phyloP scores from a whole-genome alignment of 148 eudicot species.

The Salicornia ramosissima region DNA sequence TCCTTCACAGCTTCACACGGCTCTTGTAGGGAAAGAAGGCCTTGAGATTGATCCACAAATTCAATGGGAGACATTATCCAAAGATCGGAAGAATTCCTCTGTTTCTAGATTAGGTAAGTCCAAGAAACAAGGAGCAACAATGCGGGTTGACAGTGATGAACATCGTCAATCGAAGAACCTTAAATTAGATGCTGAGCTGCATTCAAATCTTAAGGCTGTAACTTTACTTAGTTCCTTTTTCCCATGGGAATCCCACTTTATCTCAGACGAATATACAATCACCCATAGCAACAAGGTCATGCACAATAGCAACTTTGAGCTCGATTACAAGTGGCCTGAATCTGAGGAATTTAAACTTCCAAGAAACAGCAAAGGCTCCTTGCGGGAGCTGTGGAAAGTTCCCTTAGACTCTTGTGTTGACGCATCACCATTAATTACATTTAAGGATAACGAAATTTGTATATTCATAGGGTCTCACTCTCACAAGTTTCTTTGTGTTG shows the following conservation, averaged over 20 bases:
- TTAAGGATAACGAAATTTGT: constrained; percentile 38
- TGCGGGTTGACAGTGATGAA: constrained; percentile 18
- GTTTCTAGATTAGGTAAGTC: constrained; percentile 23
- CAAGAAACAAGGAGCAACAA: constrained; percentile 31
- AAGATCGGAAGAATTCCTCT: constrained; percentile 23
- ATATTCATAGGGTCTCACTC: constrained; percentile 85
- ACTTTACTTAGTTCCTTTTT: constrained; percentile 28
- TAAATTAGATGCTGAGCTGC: constrained; percentile 35
- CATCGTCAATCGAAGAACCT: constrained; percentile 31
- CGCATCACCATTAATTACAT: constrained; percentile 80
- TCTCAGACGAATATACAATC: constrained; percentile 33
- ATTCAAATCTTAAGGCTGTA: constrained; percentile 22
- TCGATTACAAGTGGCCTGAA: constrained; percentile 23
- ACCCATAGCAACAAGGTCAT: constrained; percentile 59
- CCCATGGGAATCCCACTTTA: constrained; percentile 35
- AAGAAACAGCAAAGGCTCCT: constrained; percentile 33
- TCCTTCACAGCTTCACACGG: constrained; percentile 59
- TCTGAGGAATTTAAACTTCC: constrained; percentile 36
- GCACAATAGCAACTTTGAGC: constrained; percentile 27
- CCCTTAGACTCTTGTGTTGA: constrained; percentile 82
- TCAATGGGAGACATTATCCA: constrained; percentile 27
- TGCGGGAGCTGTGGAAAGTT: constrained; percentile 70
- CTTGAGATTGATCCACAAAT: constrained; percentile 22
- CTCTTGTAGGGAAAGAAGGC: constrained; percentile 40
- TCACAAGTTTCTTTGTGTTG: constrained; percentile 58